Base-by-base conservation (phyloP, 2,329 filamentous ascomycete species). In the Tympanopsis confertula region DNA sequence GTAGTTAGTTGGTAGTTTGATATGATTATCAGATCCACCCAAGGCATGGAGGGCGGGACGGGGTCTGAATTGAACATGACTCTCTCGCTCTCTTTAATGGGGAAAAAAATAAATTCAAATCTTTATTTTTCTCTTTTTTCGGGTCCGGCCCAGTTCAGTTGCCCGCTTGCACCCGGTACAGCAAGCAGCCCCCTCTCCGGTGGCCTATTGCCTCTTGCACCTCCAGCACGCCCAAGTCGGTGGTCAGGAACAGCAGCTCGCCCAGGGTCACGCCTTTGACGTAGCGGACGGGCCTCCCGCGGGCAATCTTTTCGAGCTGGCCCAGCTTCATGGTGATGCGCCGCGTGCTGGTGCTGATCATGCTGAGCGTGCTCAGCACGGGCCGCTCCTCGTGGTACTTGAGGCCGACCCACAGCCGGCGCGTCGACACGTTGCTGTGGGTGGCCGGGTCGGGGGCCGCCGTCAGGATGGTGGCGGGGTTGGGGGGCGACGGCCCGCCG, bases 381-480 rank as follows among this genome's bases (percentile, higher is more conserved):
- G 88, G 86, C 57, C 79, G 69, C 53, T 82, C 82, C 47, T 87
- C 78, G 74, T 75, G 85, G 71, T 94, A 94, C 65, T 94, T 94
- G 51, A 94, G 65, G 1, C 86, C 86, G 12, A 95, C 61, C 88
- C 88, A 95, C 46, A 95, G 64, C 42, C 88, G 71, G 53, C 85
- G 71, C 28, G 66, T 70, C 4, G 86, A 73, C 26, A 86, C 74
- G 59, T 93, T 94, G 49, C 65, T 67, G 43, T 68, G 65, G 35
- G 80, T 86, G 40, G 85, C 68, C 13, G 65, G 66, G 43, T 73
- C 71, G 12, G 76, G 65, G 19, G 71, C 58, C 43, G 54, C 43
- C 10, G 65, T 58, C 29, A 60, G 46, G 46, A 74, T 58, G 17
- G 62, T 50, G 15, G 66, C 61, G 2, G 62, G 59, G 15, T 65